Conservation (phyloP, 345 rosid species). For the Kernera saxatilis region DNA sequence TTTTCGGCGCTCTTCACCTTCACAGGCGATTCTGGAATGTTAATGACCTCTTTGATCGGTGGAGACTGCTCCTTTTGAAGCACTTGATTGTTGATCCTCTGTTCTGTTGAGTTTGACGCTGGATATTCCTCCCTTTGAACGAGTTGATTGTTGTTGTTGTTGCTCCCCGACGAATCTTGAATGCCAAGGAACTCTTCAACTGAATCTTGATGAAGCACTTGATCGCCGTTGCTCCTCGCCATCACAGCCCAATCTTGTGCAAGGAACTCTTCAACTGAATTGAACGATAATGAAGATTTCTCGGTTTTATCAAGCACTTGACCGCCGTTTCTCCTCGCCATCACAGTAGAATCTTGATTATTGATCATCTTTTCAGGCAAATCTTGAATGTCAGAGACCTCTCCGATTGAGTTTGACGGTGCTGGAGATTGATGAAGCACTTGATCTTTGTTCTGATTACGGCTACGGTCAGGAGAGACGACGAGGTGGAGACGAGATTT, state of each 20-base stretch:
- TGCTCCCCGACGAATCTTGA: not conserved
- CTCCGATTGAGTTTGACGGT: not conserved
- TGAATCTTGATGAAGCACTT: not conserved
- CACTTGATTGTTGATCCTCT: not conserved
- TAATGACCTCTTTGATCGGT: not conserved
- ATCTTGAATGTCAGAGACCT: not conserved
- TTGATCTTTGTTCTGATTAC: not conserved
- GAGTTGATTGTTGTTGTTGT: not conserved
- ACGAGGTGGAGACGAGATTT: slow-evolving; percentile 50
- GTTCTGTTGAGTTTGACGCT: not conserved
- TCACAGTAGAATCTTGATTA: not conserved
- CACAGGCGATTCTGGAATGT: not conserved
- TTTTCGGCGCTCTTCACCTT: not conserved
- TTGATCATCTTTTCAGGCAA: not conserved
- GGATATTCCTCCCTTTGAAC: not conserved
- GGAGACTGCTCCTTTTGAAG: not conserved
- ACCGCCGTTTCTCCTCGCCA: too few relatives aligned
- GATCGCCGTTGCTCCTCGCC: not conserved
- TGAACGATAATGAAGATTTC: not conserved
- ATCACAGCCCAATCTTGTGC: not conserved
- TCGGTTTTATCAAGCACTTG: not conserved
- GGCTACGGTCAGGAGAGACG: slow-evolving; percentile 4
- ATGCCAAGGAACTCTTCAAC: too few relatives aligned
- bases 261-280: not conserved
- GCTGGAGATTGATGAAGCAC: not conserved